These are phyloP conservation scores for Kurtzmaniella natalensis DNA, from an alignment of 1,139 yeast genomes.

Conservation along the genomic window DNA sequence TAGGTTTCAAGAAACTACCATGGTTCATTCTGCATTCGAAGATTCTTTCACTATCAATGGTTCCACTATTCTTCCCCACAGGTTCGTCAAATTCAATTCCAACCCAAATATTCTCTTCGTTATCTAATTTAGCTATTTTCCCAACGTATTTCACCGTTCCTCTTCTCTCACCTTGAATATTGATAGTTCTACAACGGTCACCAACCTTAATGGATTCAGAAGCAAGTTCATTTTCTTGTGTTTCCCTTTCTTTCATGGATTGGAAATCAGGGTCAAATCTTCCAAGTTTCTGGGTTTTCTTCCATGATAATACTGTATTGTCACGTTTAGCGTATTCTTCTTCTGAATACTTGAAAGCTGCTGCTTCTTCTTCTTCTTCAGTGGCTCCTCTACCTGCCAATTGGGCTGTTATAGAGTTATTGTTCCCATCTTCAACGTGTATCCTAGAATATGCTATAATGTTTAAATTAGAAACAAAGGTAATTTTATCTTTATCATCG, in stretches of 20 bases:
- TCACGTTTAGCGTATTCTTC: constrained; percentile 59
- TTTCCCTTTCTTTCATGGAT: constrained; percentile 16
- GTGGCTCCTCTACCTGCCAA: constrained; percentile 28
- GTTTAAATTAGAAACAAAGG: constrained; percentile 17
- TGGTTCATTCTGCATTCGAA: constrained; percentile 37
- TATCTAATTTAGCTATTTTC: constrained; percentile 52
- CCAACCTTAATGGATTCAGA: constrained; percentile 25
- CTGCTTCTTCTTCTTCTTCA: constrained; percentile 30
- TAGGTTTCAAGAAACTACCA: constrained; percentile 51
- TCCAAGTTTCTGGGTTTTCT: constrained; percentile 61
- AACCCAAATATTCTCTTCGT: constrained; percentile 38
- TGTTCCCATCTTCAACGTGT: constrained; percentile 52
- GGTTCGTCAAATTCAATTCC: constrained; percentile 50
- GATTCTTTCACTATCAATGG: constrained; percentile 26
- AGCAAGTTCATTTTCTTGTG: constrained; percentile 16
- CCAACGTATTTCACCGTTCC: constrained; percentile 74
- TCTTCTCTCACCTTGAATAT: constrained; percentile 51
- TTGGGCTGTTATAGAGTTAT: constrained; percentile 42
- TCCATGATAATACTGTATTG: constrained; percentile 75
- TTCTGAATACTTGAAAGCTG: constrained; percentile 53
- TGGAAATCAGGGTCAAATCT: constrained; percentile 58
- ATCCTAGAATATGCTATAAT: constrained; percentile 40
- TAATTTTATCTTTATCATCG: constrained; percentile 10
- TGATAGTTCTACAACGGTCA: constrained; percentile 38
- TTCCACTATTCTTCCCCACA: constrained; percentile 42